Percentiles rank a stretch among this genome's conserved stretches.
Conservation (phyloP, 306 rosid genomes). For the Arachis stenosperma region DNA sequence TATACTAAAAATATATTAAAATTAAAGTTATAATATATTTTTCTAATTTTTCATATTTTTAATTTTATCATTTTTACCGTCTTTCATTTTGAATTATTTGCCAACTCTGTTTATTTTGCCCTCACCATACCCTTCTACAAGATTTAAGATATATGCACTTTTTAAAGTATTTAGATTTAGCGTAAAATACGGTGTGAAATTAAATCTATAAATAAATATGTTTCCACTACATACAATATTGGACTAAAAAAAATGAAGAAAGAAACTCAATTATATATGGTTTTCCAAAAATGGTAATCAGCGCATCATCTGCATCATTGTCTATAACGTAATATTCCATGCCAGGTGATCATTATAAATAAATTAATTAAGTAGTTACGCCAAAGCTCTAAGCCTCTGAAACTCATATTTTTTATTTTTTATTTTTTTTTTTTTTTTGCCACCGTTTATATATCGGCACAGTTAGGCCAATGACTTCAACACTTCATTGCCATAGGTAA, state of each 20-base stretch:
- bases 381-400: background rate
- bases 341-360: slow-evolving; percentile 32
- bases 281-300: too few relatives aligned
- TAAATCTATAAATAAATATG: too few relatives aligned
- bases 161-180: background rate
- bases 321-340: slow-evolving; percentile 9
- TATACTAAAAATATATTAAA: too few relatives aligned
- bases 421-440: background rate
- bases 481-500: too few relatives aligned
- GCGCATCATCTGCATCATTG: slow-evolving; percentile 3
- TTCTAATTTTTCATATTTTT: too few relatives aligned
- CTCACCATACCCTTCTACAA: background rate
- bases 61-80: too few relatives aligned
- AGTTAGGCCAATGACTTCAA: background rate
- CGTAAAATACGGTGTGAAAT: background rate
- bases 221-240: too few relatives aligned
- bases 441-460: background rate
- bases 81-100: background rate
- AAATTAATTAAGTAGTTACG: background rate
- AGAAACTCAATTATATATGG: too few relatives aligned
- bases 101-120: background rate
- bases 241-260: too few relatives aligned
- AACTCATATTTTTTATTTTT: background rate
- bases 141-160: background rate
- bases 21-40: too few relatives aligned